Evolutionary conservation across 2,329 filamentous ascomycete genomes (phyloP).

Genomic region (Seiridium unicorne): DNA sequence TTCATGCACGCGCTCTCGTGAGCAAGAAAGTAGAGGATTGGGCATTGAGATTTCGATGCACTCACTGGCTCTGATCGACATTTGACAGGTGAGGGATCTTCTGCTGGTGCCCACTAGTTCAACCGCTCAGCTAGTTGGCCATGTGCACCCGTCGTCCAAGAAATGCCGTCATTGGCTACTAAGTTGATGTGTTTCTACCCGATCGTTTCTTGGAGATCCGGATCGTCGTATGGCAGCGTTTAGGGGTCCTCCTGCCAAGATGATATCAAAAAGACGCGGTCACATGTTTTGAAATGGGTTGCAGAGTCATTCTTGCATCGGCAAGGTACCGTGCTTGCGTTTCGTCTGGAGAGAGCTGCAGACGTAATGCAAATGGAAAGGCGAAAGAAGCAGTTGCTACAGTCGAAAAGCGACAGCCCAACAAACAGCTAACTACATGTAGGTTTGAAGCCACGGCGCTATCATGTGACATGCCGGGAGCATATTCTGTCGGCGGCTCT

Average conservation of each 20-base stretch:
- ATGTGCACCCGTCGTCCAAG: neutral
- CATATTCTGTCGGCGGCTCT: too few species aligned
- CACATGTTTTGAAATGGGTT: too few species aligned
- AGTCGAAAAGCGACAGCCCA: too few species aligned
- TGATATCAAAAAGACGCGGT: neutral
- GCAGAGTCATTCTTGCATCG: too few species aligned
- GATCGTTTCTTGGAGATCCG: neutral
- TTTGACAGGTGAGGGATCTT: neutral
- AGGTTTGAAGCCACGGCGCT: too few species aligned
- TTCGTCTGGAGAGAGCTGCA: too few species aligned
- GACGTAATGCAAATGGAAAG: too few species aligned
- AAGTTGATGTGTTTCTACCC: neutral
- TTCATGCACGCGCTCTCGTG: too few species aligned
- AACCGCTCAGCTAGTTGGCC: neutral
- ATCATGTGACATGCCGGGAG: too few species aligned
- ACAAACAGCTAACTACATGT: too few species aligned
- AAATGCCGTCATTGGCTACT: constrained; percentile 1
- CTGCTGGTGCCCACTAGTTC: neutral
- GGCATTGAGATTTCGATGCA: neutral
- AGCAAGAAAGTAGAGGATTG: neutral
- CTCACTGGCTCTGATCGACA: neutral
- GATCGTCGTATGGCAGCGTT: neutral
- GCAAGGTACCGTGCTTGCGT: too few species aligned
- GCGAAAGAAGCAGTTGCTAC: too few species aligned
- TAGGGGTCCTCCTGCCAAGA: neutral